These are phyloP conservation scores for Sarocladium strictum DNA, from an alignment of 2,329 filamentous ascomycete genomes.

Conservation along the genomic window DNA sequence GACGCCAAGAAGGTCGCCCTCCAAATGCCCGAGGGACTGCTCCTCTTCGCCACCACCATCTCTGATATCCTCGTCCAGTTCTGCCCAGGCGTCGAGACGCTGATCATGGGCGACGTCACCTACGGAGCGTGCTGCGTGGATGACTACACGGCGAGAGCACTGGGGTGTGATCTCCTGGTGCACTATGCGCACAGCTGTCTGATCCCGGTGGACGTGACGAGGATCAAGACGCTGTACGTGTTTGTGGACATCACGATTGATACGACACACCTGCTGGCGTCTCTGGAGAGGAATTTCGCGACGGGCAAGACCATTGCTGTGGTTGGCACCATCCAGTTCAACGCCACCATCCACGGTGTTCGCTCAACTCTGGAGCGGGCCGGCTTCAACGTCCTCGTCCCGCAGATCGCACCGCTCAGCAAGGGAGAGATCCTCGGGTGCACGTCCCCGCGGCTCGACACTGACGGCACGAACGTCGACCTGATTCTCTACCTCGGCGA, in stretches of 20 bases:
- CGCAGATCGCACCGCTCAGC: constrained; percentile 86
- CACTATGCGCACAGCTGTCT: constrained; percentile 97
- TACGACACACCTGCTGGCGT: constrained; percentile 76
- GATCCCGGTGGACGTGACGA: constrained; percentile 92
- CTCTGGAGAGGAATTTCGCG: constrained; percentile 82
- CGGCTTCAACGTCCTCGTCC: constrained; percentile 80
- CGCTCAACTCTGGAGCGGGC: constrained; percentile 71
- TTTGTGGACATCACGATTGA: constrained; percentile 99
- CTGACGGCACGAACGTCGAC: constrained; percentile 58
- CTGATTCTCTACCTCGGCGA: constrained; percentile 86
- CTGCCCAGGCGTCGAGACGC: constrained; percentile 82
- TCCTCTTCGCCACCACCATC: constrained; percentile 94
- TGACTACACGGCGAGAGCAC: constrained; percentile 89
- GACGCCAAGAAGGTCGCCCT: constrained; percentile 78
- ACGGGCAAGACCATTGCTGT: constrained; percentile 82
- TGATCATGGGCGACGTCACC: constrained; percentile 99
- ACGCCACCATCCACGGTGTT: constrained; percentile 88
- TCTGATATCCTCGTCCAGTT: constrained; percentile 95
- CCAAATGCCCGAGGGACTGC: constrained; percentile 94
- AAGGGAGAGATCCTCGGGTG: constrained; percentile 98
- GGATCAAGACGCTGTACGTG: constrained; percentile 95
- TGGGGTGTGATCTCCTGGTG: constrained; percentile 89
- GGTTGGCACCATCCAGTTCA: constrained; percentile 98
- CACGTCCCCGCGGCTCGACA: constrained; percentile 70
- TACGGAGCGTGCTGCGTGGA: constrained; percentile 99